Percentiles rank a stretch among this genome's conserved stretches.
Conservation (phyloP, 2,329 filamentous ascomycete species). For the Pestalotiopsis sp. region DNA sequence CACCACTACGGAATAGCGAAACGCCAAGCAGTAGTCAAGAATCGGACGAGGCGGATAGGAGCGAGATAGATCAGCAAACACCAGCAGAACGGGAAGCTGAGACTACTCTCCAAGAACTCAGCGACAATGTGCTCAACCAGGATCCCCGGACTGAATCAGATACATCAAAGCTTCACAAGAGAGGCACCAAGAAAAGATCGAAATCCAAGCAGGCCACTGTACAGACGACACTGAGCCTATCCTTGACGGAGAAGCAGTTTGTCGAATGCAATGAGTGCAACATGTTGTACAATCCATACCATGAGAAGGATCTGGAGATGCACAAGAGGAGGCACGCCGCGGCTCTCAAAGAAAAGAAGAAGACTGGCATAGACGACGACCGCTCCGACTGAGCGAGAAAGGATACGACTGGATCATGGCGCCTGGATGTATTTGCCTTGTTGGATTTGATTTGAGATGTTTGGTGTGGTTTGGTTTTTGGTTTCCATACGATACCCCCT, state of each 20-base stretch:
- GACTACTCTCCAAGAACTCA: conserved; percentile 6
- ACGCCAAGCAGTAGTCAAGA: conserved; percentile 13
- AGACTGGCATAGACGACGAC: background rate
- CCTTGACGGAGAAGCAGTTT: conserved; percentile 37
- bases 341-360: conserved; percentile 24
- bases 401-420: background rate
- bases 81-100: background rate
- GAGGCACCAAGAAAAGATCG: background rate
- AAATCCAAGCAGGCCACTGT: conserved; percentile 30
- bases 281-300: conserved; percentile 47
- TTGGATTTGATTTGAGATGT: background rate
- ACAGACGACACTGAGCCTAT: conserved; percentile 45
- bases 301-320: conserved; percentile 43
- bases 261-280: conserved; percentile 45
- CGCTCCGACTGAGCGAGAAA: background rate
- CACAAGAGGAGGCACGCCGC: conserved; percentile 41
- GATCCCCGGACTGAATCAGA: conserved; percentile 9
- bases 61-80: background rate
- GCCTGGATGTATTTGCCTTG: background rate
- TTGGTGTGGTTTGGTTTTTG: background rate
- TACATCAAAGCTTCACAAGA: background rate
- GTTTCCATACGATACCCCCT: background rate
- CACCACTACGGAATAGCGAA: conserved; percentile 15
- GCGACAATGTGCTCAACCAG: conserved; percentile 16
- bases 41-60: background rate